Evolutionary conservation across 257 asterid species (phyloP), one percentile per base, ranked within the genome.

Genomic region (Solanum chilense): DNA sequence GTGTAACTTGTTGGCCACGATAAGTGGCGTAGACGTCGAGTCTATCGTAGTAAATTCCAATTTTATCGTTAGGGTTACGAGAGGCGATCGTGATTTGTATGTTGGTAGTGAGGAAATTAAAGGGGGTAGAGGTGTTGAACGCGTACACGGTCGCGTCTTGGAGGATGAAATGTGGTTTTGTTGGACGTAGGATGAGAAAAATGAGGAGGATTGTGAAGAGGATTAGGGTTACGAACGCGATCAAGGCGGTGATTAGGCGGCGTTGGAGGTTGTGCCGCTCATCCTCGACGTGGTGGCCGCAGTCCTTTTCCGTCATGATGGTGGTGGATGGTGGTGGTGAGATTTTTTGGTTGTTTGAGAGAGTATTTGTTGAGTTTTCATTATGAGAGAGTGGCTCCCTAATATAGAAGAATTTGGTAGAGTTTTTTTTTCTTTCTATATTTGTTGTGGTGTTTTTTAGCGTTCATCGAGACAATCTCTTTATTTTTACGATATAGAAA

Each of bases 171-270:
- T 82, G 93, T 3, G 98, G 98, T 18, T 95, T 96, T 21, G 95
- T 16, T 10, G 98, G 98, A 44, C 93, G 96, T 89, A 92, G 95
- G 91, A 96, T 91, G 86, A 94, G 94, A 90, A 89, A 96, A 1
- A 93, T 42, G 1, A 95, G 91, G 91, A 96, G 91, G 87, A 91
- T 82, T 66, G 85, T 33, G 91, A 95, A 82, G 89, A 95, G 95
- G 88, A 91, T 58, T 86, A 88, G 76, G 86, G 62, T 14, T 42
- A 87, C 42, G 76, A 91, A 41, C 84, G 21, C 89, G 33, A 86
- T 20, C 6, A 80, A 1, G 82, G 87, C 88, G 2, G 76, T 81
- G 23, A 90, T 7, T 69, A 91, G 74, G 93, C 77, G 84, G 83
- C 92, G 91, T 88, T 44, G 33, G 86, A 91, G 90, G 81, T 77